Base-by-base conservation (phyloP, 1,284 basidiomycete genomes). In the Malassezia dermatis region DNA sequence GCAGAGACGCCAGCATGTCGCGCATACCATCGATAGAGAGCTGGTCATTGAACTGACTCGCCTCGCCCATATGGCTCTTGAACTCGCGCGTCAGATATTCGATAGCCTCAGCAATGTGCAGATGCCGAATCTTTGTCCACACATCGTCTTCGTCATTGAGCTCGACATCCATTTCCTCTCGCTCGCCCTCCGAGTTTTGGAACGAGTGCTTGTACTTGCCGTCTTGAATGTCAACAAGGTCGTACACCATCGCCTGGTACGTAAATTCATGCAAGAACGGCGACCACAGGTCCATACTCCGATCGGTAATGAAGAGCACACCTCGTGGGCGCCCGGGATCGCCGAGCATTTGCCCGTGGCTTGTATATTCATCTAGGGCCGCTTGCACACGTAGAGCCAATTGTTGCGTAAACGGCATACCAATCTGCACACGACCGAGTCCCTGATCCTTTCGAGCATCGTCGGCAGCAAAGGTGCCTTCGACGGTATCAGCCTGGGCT, bases 181-280 rank as follows among this genome's bases (percentile, higher is more conserved):
- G 84, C 11, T 82, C 80, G 12, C 89, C 91, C 1, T 74, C 68
- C 23, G 69, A 50, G 21, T 59, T 66, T 45, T 48, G 41, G 39
- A 66, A 52, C 13, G 78, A 84, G 63, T 75, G 94, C 85, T 81
- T 84, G 76, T 96, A 98, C 3, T 80, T 81, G 24, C 90, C 93
- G 60, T 90, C 82, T 13, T 65, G 49, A 55, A 98, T 88, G 17
- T 85, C 83, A 1, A 99, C 80, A 27, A 98, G 77, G 75, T 98
- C 94, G 67, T 93, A 90, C 48, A 84, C 86, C 94, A 99, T 99
- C 0, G 94, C 93, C 75, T 98, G 94, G 75, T 98, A 99, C 35
- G 90, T 95, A 72, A 99, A 98, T 70, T 98, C 94, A 74, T 99
- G 94, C 41, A 96, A 75, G 61, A 96, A 82, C 0, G 94, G 93